These are phyloP conservation scores for Mallotus japonicus DNA, from an alignment of 441 rosid genomes.

Conservation along the genomic window DNA sequence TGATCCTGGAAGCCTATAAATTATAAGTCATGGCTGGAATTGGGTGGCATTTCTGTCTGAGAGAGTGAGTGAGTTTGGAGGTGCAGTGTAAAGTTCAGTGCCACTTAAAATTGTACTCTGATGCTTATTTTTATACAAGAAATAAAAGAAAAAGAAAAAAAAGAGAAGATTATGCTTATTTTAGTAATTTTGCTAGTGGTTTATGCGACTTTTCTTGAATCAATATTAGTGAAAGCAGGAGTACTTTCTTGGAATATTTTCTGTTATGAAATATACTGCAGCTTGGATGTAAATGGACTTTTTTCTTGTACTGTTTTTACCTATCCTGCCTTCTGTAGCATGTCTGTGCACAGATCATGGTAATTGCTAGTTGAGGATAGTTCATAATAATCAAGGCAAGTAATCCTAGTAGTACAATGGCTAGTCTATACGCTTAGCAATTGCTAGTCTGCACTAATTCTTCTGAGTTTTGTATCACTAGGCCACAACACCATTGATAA, in stretches of 20 bases:
- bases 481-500: neutral
- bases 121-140: neutral
- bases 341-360: no score
- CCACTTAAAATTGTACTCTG: slow-evolving; percentile 4
- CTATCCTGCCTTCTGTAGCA: no score
- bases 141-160: neutral
- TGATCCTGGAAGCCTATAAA: neutral
- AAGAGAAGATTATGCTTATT: neutral
- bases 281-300: neutral
- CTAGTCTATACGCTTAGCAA: neutral
- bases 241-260: neutral
- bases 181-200: neutral
- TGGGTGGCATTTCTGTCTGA: neutral
- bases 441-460: neutral
- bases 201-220: neutral
- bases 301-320: no score
- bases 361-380: no score
- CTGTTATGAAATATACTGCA: neutral
- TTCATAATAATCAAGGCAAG: neutral
- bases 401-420: neutral
- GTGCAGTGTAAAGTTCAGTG: neutral
- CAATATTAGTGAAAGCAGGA: neutral
- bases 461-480: no score
- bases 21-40: neutral
- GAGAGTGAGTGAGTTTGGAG: neutral